Evolutionary conservation across 768 basidiomycete species (phyloP).

Genomic region (Amanita subjunquillea): DNA sequence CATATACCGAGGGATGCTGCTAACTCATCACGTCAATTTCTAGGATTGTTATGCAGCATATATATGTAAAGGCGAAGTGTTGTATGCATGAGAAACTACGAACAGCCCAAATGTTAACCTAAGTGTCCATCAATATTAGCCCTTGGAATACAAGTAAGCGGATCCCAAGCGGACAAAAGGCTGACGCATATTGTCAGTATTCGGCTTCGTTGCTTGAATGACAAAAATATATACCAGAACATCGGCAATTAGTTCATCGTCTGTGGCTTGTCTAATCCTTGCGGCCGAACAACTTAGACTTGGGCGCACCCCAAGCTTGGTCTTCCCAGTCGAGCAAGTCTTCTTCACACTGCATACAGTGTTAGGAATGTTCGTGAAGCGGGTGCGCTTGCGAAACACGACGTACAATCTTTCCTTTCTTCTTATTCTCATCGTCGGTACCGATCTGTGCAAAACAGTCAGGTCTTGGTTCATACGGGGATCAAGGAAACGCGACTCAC

Average conservation of each 20-base stretch:
- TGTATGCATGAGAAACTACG: background rate
- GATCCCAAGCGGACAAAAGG: background rate
- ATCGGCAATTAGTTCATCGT: background rate
- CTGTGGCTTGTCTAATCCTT: background rate
- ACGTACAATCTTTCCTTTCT: background rate
- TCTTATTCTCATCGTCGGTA: background rate
- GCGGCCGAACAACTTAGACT: background rate
- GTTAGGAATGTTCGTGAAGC: too few species aligned
- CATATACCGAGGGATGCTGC: background rate
- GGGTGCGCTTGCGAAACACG: too few species aligned
- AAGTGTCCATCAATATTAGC: background rate
- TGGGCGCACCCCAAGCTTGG: background rate
- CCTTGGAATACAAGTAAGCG: background rate
- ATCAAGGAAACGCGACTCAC: background rate
- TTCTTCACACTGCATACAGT: background rate
- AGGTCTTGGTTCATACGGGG: background rate
- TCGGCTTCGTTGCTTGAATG: background rate
- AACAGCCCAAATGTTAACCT: background rate
- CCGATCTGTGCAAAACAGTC: background rate
- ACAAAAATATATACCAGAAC: background rate
- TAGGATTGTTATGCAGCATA: background rate
- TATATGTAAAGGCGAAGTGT: background rate
- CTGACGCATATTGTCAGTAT: background rate
- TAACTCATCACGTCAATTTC: background rate
- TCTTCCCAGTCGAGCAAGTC: background rate